Evolutionary conservation across 2,329 filamentous ascomycete genomes (phyloP), one percentile per base, ranked within the genome.

Genomic region (Colletotrichum sp.): DNA sequence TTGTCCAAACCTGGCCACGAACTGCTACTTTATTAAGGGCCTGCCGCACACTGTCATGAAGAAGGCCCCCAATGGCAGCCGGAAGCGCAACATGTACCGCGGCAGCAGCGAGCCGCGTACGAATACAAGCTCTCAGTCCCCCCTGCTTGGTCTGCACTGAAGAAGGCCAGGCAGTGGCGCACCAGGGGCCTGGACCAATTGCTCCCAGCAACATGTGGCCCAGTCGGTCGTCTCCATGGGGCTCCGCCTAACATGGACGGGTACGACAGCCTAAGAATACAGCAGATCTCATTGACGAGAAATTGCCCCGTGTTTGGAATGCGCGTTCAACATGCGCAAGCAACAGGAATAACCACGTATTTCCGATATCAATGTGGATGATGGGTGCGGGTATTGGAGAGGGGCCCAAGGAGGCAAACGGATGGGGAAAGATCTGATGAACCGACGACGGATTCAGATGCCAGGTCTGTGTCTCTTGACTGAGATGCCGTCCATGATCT

Each of bases 401-500:
- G 64, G 34, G 70, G 63, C 30, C 15, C 16, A 39, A 63, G 55
- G 30, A 72, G 57, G 49, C 59, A 72, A 73, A 65, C 70, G 64
- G 70, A 76, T 76, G 73, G 73, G 59, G 64, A 66, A 68, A 76
- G 70, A 69, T 72, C 64, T 74, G 70, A 68, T 65, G 74, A 76
- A 74, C 64, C 34, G 26, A 69, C 30, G 64, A 65, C 34, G 44
- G 34, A 76, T 60, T 65, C 65, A 64, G 69, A 24, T 59, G 30
- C 63, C 68, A 44, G 69, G 39, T 39, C 63, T 64, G 55, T 39
- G 36, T 28, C 63, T 49, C 13, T 30, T 39, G 49, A 49, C 36
- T n/a, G 39, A 66, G 49, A 71, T 71, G 21, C 34, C 13, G 39
- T 71, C 30, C 72, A 49, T 49, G 44, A 49, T 21, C 44, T n/a